Evolutionary conservation across 2,329 filamentous ascomycete genomes (phyloP).

Genomic region (Mariannaea elegans): DNA sequence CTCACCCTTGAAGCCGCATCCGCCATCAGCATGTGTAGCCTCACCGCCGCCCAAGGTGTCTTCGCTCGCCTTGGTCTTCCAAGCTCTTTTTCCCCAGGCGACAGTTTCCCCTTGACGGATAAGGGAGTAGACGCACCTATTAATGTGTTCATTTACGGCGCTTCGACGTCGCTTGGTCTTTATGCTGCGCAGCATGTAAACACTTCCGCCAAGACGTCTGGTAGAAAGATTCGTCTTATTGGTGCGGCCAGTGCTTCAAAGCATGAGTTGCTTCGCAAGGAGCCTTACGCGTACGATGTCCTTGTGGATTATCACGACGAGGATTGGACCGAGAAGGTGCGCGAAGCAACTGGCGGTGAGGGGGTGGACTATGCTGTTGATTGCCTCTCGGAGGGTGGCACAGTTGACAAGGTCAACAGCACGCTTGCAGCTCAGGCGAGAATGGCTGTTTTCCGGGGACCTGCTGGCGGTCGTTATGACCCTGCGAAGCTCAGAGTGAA

Average conservation of each 20-base stretch:
- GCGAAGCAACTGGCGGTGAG: constrained; percentile 26
- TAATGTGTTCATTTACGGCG: constrained; percentile 44
- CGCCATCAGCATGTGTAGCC: constrained; percentile 49
- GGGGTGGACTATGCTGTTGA: constrained; percentile 50
- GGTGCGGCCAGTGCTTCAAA: constrained; percentile 42
- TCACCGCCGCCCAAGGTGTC: constrained; percentile 54
- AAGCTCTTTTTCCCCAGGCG: constrained; percentile 41
- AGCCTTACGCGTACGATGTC: constrained; percentile 49
- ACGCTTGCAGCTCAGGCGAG: constrained; percentile 40
- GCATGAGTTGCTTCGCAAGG: constrained; percentile 37
- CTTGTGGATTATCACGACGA: constrained; percentile 50
- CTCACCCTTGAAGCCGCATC: constrained; percentile 50
- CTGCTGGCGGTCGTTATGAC: constrained; percentile 37
- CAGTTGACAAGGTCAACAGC: constrained; percentile 43
- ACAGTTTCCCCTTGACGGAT: fast-evolving
- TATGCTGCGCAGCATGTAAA: constrained; percentile 45
- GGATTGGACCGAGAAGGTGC: constrained; percentile 45
- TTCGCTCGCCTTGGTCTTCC: constrained; percentile 48
- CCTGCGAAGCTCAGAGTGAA: constrained; percentile 37
- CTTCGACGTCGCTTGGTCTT: constrained; percentile 45
- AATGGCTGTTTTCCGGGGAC: constrained; percentile 37
- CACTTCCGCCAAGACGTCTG: constrained; percentile 6
- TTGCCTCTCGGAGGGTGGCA: constrained; percentile 49
- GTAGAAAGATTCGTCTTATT: constrained; percentile 35
- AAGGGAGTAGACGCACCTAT: not conserved